Conservation (phyloP, 2,329 filamentous ascomycete species). For the Didymella lethalis region DNA sequence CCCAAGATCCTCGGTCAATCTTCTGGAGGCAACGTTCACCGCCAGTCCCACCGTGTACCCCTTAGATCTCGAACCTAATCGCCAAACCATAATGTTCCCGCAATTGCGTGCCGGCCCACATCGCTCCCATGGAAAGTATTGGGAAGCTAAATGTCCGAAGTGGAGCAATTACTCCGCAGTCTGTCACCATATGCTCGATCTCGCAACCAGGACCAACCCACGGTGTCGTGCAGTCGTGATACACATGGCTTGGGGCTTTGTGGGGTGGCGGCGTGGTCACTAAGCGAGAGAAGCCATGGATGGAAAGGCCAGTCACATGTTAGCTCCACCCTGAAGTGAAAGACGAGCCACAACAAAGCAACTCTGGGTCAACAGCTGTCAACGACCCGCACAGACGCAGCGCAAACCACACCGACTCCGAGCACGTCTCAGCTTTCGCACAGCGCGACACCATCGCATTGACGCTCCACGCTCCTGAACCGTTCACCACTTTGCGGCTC, state of each 20-base stretch:
- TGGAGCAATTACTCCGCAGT: constrained; percentile 16
- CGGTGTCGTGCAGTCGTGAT: constrained; percentile 31
- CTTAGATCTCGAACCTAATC: constrained; percentile 22
- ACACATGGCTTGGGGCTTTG: constrained; percentile 16
- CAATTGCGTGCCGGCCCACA: constrained; percentile 19
- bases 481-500: constrained; percentile 21
- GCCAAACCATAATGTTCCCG: constrained; percentile 14
- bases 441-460: constrained; percentile 10
- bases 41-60: constrained; percentile 14
- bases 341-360: constrained; percentile 15
- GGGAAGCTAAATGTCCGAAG: constrained; percentile 16
- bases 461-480: constrained; percentile 6
- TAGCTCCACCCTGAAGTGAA: constrained; percentile 13
- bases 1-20: background rate
- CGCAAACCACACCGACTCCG: constrained; percentile 16
- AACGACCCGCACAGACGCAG: constrained; percentile 24
- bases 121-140: constrained; percentile 12
- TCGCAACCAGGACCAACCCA: constrained; percentile 23
- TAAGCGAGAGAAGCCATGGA: constrained; percentile 13
- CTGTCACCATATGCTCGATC: constrained; percentile 22
- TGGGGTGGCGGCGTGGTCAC: constrained; percentile 12
- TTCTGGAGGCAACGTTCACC: constrained; percentile 10
- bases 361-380: constrained; percentile 24
- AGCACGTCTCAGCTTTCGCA: constrained; percentile 19
- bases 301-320: constrained; percentile 10